Conservation (phyloP, 2,329 filamentous ascomycete genomes). For the Endoconidiophora laricicola region DNA sequence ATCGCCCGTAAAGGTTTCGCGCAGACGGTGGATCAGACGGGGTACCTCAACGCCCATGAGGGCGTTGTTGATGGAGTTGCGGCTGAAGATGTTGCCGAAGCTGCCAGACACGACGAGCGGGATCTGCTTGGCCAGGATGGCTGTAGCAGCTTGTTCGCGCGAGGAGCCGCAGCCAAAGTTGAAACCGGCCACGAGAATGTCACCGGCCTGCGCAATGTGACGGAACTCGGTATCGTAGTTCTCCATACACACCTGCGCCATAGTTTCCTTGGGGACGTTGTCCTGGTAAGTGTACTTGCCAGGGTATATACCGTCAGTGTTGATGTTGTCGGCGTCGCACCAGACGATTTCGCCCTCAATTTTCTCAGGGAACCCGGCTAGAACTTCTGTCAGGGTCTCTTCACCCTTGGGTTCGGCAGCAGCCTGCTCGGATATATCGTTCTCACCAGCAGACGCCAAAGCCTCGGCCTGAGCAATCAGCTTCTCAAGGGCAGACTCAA, state of each 20-base stretch:
- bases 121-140: constrained; percentile 65
- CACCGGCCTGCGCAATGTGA: constrained; percentile 44
- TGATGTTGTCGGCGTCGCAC: constrained; percentile 65
- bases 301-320: constrained; percentile 86
- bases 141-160: constrained; percentile 76
- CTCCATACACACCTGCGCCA: constrained; percentile 83
- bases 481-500: constrained; percentile 55
- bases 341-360: constrained; percentile 79
- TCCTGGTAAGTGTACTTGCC: constrained; percentile 87
- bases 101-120: constrained; percentile 65
- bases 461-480: constrained; percentile 52
- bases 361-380: constrained; percentile 73
- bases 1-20: constrained; percentile 24
- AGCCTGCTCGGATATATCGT: constrained; percentile 23
- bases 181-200: constrained; percentile 73
- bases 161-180: constrained; percentile 78
- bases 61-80: constrained; percentile 68
- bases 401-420: constrained; percentile 14
- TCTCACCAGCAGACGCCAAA: constrained; percentile 38
- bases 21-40: constrained; percentile 45
- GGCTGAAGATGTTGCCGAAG: constrained; percentile 69
- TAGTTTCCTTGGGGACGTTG: constrained; percentile 54
- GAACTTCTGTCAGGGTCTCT: constrained; percentile 37
- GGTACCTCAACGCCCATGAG: constrained; percentile 57
- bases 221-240: constrained; percentile 74